A percentile compares a stretch with the other conserved stretches of the same genome.
These are phyloP conservation scores for Phytophthora crassamura DNA, from an alignment of 352 stramenopile species.

Conservation along the genomic window DNA sequence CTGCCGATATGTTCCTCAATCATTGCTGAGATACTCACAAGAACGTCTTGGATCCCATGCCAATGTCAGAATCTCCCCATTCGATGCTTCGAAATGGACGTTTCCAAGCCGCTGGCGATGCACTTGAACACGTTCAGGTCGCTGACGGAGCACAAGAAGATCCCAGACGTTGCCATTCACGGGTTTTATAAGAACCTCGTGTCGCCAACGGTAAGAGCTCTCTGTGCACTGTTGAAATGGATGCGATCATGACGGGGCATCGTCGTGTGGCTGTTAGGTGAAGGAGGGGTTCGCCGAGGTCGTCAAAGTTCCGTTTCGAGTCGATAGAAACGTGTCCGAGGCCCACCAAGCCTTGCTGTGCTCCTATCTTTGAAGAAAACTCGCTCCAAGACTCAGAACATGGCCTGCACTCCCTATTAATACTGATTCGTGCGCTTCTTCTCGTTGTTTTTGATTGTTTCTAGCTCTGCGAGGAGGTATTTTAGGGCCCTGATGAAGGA, in stretches of 20 bases:
- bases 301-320: conserved; percentile 70
- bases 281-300: conserved; percentile 80
- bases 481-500: conserved; percentile 24
- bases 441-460: conserved; percentile 6
- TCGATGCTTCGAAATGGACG: conserved; percentile 82
- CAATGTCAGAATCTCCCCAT: conserved; percentile 53
- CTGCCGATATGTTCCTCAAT: neutral
- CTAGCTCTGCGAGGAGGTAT: conserved; percentile 27
- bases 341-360: conserved; percentile 49
- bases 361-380: conserved; percentile 63
- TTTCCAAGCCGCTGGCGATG: conserved; percentile 80
- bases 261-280: conserved; percentile 41
- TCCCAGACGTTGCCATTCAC: conserved; percentile 89
- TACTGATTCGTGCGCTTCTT: conserved; percentile 20
- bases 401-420: conserved; percentile 32
- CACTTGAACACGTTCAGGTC: conserved; percentile 88
- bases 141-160: conserved; percentile 73
- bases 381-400: conserved; percentile 19
- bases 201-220: conserved; percentile 42
- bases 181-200: conserved; percentile 88
- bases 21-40: conserved; percentile 1
- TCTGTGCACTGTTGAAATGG: neutral
- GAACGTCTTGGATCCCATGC: neutral
- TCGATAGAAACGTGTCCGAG: conserved; percentile 47
- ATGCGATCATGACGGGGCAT: conserved; percentile 12